Conservation (phyloP, 2,329 filamentous ascomycete genomes). For the Dendryphion nanum region DNA sequence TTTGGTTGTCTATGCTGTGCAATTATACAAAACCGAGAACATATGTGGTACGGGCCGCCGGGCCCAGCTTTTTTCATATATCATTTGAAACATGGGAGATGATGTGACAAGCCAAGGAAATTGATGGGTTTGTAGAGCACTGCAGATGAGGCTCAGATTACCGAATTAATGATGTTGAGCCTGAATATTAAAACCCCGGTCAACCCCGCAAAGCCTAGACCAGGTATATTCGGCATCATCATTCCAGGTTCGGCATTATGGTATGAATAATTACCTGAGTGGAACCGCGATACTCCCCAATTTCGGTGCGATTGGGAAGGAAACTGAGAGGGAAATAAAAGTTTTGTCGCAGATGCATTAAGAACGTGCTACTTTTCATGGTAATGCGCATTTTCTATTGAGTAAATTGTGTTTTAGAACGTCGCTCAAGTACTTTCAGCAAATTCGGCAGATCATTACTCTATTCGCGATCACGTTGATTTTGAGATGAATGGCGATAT, state of each 20-base stretch:
- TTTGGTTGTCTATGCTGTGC: slow-evolving; percentile 3
- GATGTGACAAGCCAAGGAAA: slow-evolving; percentile 4
- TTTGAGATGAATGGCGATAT: no score
- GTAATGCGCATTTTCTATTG: no score
- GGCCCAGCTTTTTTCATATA: slow-evolving; percentile 5
- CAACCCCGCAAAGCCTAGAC: slow-evolving; percentile 8
- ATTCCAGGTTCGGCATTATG: slow-evolving; percentile 3
- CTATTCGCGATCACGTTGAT: no score
- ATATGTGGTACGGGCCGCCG: slow-evolving; percentile 3
- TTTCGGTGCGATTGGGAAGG: no score
- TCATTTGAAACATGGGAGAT: neutral
- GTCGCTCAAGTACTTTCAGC: no score
- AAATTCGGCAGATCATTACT: no score
- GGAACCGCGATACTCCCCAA: no score
- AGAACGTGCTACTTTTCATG: no score
- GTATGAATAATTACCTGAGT: no score
- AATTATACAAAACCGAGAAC: slow-evolving; percentile 9
- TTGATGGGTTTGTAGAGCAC: slow-evolving; percentile 3
- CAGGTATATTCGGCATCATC: slow-evolving; percentile 3
- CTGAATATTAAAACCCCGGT: slow-evolving; percentile 5
- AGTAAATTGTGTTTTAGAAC: no score
- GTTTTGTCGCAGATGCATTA: no score
- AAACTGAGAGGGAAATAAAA: no score
- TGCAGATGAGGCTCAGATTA: slow-evolving; percentile 10
- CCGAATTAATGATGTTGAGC: slow-evolving; percentile 7